phyloP scores from a whole-genome alignment of 2,329 filamentous ascomycete genomes.

The Colletotrichum tanaceti region DNA sequence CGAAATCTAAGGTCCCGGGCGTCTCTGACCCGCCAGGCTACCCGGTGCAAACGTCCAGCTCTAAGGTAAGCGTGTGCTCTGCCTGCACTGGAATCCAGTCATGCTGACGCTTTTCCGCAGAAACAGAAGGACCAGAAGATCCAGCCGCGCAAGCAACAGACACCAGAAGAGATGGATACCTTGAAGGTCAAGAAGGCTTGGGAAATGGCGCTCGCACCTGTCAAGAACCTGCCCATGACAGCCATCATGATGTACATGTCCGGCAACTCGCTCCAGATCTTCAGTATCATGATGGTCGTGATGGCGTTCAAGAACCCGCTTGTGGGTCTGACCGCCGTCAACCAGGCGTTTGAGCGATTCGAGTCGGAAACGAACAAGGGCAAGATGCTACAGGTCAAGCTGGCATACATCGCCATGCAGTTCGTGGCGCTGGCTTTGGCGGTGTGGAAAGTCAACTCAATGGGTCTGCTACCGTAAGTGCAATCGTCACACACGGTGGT shows the following conservation, averaged over 20 bases:
- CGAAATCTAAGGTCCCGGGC: slow-evolving; percentile 73
- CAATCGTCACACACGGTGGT: background rate
- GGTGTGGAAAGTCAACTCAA: slow-evolving; percentile 95
- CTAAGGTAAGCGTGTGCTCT: slow-evolving; percentile 62
- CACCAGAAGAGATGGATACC: slow-evolving; percentile 88
- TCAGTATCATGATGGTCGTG: slow-evolving; percentile 99
- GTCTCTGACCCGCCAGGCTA: slow-evolving; percentile 91
- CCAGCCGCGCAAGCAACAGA: slow-evolving; percentile 73
- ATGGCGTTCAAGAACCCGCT: slow-evolving; percentile 99
- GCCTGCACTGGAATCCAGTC: background rate
- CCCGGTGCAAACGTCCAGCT: slow-evolving; percentile 64
- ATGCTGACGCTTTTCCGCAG: slow-evolving; percentile 46
- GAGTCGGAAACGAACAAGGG: slow-evolving; percentile 82
- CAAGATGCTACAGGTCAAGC: slow-evolving; percentile 84
- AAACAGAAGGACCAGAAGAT: slow-evolving; percentile 63
- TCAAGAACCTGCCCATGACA: slow-evolving; percentile 97
- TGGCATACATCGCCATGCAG: slow-evolving; percentile 89
- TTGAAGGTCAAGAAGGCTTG: slow-evolving; percentile 98
- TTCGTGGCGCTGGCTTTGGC: slow-evolving; percentile 84
- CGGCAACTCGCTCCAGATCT: slow-evolving; percentile 97
- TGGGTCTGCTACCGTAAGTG: slow-evolving; percentile 91
- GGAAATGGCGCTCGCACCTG: slow-evolving; percentile 93
- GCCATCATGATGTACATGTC: slow-evolving; percentile 99
- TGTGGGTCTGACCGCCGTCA: slow-evolving; percentile 83
- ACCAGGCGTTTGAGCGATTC: slow-evolving; percentile 90